Base-by-base conservation (phyloP, 2,329 filamentous ascomycete species). In the Uncinocarpus reesii region DNA sequence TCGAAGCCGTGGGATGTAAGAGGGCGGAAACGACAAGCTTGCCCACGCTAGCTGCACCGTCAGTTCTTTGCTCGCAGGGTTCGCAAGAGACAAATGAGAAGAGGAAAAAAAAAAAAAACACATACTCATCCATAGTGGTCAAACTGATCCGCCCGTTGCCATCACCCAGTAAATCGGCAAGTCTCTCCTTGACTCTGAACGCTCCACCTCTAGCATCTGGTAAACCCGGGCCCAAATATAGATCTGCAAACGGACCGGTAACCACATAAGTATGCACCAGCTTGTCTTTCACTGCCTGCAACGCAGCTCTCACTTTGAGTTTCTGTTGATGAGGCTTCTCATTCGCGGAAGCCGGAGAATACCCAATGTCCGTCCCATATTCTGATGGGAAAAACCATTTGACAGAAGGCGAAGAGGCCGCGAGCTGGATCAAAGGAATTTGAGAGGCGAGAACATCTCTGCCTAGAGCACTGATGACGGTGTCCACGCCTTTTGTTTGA, bases 251-350 rank as follows among this genome's bases (percentile, higher is more conserved):
- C 0, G 82, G 82, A 0, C 82, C 82, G 0, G 81, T 84, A 3
- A 86, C 82, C 0, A 86, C 66, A 58, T 81, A 85, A 0, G 82
- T 84, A 48, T 81, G 72, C 42, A 77, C 71, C 21, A 86, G 60
- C n/a, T 13, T 38, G 6, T 71, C 64, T 55, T 71, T 70, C 29
- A 75, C 73, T 3, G 62, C 56, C 34, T 72, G 70, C 26, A 84
- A 70, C 24, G 74, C 75, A 48, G 73, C 76, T 50, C 83, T 73
- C n/a, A 86, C 79, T 57, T 79, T 77, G 46, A 86, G 71, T 62
- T 86, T 86, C 48, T 72, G 64, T 65, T 86, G 82, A 58, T 86
- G 83, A 2, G 83, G 80, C 57, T 74, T 77, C 63, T 86, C 83
- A 7, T 65, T 56, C 2, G 71, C 70, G 11, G 80, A 83, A 18